Evolutionary conservation across 257 asterid species (phyloP).

Genomic region (Solanum chaucha): DNA sequence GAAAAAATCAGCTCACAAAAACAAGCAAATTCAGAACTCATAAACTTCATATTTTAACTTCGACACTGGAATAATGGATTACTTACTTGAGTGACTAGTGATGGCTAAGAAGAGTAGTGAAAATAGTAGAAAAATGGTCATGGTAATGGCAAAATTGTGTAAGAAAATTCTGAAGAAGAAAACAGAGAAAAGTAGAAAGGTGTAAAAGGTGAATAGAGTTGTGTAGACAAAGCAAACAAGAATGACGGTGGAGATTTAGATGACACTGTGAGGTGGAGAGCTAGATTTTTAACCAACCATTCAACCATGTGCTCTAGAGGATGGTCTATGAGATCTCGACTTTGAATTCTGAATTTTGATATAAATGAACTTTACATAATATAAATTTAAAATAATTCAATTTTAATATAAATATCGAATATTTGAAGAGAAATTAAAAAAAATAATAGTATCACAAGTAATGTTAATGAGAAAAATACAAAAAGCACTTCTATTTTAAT

Average conservation of each 20-base stretch:
- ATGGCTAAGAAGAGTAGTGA: slow-evolving; percentile 36
- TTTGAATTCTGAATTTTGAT: no score
- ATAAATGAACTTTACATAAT: no score
- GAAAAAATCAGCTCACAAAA: not conserved
- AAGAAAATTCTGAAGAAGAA: not conserved
- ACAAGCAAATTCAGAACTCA: not conserved
- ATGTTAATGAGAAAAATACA: not conserved
- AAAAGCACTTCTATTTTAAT: not conserved
- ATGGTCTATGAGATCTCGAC: rapidly evolving
- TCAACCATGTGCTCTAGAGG: not conserved
- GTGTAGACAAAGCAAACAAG: not conserved
- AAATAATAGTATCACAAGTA: not conserved
- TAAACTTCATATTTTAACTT: not conserved
- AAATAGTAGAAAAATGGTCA: slow-evolving; percentile 45
- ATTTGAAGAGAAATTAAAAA: rapidly evolving
- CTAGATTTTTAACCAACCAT: not conserved
- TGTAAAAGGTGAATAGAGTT: not conserved
- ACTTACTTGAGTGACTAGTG: slow-evolving; percentile 35
- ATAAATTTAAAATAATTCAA: no score
- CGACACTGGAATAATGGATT: not conserved
- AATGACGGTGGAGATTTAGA: slow-evolving; percentile 7
- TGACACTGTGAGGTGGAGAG: not conserved
- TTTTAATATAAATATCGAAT: no score
- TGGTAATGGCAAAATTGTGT: slow-evolving; percentile 1
- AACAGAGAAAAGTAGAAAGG: not conserved